Evolutionary conservation across 768 basidiomycete genomes (phyloP).

Genomic region (Lactarius akahatsu): DNA sequence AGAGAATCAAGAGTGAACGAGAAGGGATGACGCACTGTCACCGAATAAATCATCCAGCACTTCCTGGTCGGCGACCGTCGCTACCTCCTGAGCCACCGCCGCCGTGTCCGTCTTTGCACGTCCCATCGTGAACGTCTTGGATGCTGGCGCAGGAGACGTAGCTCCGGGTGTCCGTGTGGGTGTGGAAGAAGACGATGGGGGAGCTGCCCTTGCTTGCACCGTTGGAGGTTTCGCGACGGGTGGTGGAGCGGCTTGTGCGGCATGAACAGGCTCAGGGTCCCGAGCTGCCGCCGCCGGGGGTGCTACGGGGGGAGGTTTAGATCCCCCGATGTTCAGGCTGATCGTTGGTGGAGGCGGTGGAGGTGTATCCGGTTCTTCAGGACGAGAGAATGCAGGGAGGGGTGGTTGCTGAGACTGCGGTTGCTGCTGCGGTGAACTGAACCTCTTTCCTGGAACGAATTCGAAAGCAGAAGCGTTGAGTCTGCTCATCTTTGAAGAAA

Average conservation of each 20-base stretch:
- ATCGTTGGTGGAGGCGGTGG: conserved; percentile 75
- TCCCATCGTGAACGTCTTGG: conserved; percentile 67
- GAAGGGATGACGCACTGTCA: conserved; percentile 45
- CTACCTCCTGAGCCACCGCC: conserved; percentile 77
- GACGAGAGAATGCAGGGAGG: conserved; percentile 49
- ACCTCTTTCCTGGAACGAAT: conserved; percentile 76
- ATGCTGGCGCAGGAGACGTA: conserved; percentile 38
- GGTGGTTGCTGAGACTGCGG: conserved; percentile 37
- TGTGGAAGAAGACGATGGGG: conserved; percentile 31
- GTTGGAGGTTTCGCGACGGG: conserved; percentile 32
- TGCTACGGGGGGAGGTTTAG: conserved; percentile 47
- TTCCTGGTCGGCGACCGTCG: conserved; percentile 72
- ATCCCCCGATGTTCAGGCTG: conserved; percentile 77
- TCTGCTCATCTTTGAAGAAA: conserved; percentile 56
- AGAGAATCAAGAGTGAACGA: not conserved
- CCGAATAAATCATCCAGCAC: conserved; percentile 90
- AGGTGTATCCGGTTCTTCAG: conserved; percentile 60
- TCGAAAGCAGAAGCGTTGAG: conserved; percentile 85
- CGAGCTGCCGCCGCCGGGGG: conserved; percentile 38
- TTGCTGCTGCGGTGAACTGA: conserved; percentile 39
- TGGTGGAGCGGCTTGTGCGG: conserved; percentile 36
- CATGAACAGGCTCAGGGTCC: conserved; percentile 35
- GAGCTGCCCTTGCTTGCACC: conserved; percentile 22
- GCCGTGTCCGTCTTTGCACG: conserved; percentile 82
- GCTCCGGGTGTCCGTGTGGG: conserved; percentile 36